Evolutionary conservation across 2,329 filamentous ascomycete genomes (phyloP).

Genomic region (Penicillium sclerotiorum): DNA sequence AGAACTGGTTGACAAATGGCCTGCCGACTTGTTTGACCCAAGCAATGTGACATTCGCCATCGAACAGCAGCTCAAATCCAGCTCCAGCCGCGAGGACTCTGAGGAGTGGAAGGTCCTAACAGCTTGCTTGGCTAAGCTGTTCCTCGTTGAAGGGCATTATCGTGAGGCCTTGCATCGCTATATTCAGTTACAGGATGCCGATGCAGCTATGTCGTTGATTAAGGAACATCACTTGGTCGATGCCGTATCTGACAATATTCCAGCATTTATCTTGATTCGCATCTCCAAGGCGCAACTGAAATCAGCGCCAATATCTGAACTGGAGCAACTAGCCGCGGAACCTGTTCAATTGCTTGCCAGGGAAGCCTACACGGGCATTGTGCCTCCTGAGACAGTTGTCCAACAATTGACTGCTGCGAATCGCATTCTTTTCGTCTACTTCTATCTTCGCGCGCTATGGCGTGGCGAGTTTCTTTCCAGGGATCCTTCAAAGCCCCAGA

Average conservation of each 20-base stretch:
- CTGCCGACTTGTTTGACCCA: slow-evolving; percentile 80
- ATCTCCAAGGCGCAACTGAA: slow-evolving; percentile 71
- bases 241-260: slow-evolving; percentile 84
- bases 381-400: slow-evolving; percentile 76
- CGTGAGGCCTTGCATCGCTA: slow-evolving; percentile 86
- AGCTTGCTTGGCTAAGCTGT: slow-evolving; percentile 80
- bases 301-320: slow-evolving; percentile 67
- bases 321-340: slow-evolving; percentile 79
- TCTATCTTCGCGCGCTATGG: slow-evolving; percentile 90
- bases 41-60: slow-evolving; percentile 74
- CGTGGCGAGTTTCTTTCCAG: slow-evolving; percentile 65
- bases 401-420: slow-evolving; percentile 71
- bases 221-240: slow-evolving; percentile 87
- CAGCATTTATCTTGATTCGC: slow-evolving; percentile 83
- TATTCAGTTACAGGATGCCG: slow-evolving; percentile 87
- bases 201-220: slow-evolving; percentile 84
- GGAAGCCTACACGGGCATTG: slow-evolving; percentile 85
- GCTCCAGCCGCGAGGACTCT: slow-evolving; percentile 74
- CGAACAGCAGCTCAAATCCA: slow-evolving; percentile 77
- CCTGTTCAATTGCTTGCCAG: slow-evolving; percentile 84
- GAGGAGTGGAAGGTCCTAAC: slow-evolving; percentile 90
- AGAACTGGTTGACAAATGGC: slow-evolving; percentile 80
- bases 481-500: slow-evolving; percentile 35
- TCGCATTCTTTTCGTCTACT: slow-evolving; percentile 77
- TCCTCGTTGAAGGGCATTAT: slow-evolving; percentile 77